phyloP scores from a whole-genome alignment of 2,329 filamentous ascomycete genomes.

The Mollisiaceae sp. region DNA sequence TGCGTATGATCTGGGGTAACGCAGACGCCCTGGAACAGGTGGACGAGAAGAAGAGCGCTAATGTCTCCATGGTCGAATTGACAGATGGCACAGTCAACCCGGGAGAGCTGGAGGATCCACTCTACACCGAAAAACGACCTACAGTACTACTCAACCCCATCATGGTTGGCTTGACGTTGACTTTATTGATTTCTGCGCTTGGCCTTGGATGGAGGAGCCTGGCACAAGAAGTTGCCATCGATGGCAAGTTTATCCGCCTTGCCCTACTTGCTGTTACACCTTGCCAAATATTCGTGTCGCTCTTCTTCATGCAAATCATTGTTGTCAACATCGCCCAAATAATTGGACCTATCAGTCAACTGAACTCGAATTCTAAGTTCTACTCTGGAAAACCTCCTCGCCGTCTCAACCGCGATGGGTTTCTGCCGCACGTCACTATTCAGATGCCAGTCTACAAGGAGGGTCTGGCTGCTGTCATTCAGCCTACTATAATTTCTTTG shows the following conservation, averaged over 20 bases:
- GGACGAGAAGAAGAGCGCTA: slow-evolving; percentile 36
- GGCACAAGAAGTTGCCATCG: slow-evolving; percentile 58
- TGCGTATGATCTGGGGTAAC: slow-evolving; percentile 63
- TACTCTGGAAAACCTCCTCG: slow-evolving; percentile 43
- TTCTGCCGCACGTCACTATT: slow-evolving; percentile 54
- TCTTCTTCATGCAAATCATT: slow-evolving; percentile 56
- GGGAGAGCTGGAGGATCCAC: slow-evolving; percentile 42
- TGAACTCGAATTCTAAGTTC: slow-evolving; percentile 52
- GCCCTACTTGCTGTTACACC: slow-evolving; percentile 58
- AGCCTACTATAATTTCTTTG: slow-evolving; percentile 59
- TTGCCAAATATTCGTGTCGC: slow-evolving; percentile 60
- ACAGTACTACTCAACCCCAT: slow-evolving; percentile 60
- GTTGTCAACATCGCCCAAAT: slow-evolving; percentile 56
- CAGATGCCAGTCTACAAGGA: slow-evolving; percentile 59
- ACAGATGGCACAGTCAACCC: slow-evolving; percentile 38
- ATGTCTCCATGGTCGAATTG: slow-evolving; percentile 29
- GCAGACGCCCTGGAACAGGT: slow-evolving; percentile 45
- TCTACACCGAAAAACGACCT: slow-evolving; percentile 48
- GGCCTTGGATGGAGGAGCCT: slow-evolving; percentile 61
- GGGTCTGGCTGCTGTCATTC: slow-evolving; percentile 54
- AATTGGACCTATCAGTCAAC: slow-evolving; percentile 54
- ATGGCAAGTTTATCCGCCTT: slow-evolving; percentile 58
- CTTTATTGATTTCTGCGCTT: slow-evolving; percentile 57
- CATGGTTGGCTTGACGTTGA: slow-evolving; percentile 57
- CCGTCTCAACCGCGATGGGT: slow-evolving; percentile 46